Evolutionary conservation across 2,329 filamentous ascomycete species (phyloP), one percentile per base, ranked within the genome.

Genomic region (Colletotrichum navitas): DNA sequence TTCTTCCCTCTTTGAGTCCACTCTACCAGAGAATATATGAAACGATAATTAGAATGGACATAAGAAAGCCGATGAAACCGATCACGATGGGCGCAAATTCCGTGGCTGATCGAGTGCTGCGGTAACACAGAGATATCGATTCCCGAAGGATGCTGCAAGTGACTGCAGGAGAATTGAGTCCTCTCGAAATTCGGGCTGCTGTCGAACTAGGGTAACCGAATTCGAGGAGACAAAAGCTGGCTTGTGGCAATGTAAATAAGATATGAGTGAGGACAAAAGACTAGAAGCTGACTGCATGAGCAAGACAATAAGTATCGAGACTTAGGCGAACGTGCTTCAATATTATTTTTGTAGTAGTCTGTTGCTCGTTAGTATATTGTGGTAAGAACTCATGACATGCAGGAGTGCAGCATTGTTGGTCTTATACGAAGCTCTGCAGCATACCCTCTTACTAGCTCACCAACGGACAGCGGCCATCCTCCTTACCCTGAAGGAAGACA

Each of bases 401-500:
- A 41, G 49, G 24, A 34, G 63, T 61, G 67, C 54, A 66, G 63
- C 29, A 34, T 18, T 61, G 34, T 26, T 29, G 39, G 36, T 61
- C 58, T 71, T 71, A 71, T 71, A 71, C 36, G 36, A 36, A 24
- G 6, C 34, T 21, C 16, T n/a, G 21, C 39, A 41, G 29, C 49
- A 3, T 58, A 32, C 39, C 52, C 1, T 52, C 56, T 29, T 43
- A 49, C 12, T 39, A 32, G 21, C 45, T 62, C 45, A 18, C 16
- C 29, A 16, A 60, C 43, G 29, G n/a, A 34, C n/a, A 5, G n/a
- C 39, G 39, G 26, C 34, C 51, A 18, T 32, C 4, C 47, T 29
- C 41, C 29, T 54, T 34, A 41, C 21, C n/a, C 5, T 24, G 18
- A 49, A 54, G 49, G 36, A 64, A 43, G 29, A 32, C n/a, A 21